Conservation (phyloP, 2,329 filamentous ascomycete species). For the Metarhizium brunneum region DNA sequence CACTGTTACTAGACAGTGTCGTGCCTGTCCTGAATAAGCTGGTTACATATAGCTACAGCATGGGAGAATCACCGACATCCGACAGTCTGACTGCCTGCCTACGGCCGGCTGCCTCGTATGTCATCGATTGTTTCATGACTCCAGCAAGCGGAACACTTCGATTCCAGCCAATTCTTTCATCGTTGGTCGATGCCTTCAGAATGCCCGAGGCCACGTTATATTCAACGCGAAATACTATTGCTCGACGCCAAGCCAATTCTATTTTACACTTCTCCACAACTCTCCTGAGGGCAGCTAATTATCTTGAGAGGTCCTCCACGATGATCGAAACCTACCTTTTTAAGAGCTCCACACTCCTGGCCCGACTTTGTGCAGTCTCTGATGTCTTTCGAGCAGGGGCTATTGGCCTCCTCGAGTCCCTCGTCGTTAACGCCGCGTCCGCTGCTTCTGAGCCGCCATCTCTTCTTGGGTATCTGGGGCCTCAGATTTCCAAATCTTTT, state of each 20-base stretch:
- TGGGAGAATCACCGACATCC: constrained; percentile 49
- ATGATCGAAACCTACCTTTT: constrained; percentile 72
- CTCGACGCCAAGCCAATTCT: constrained; percentile 53
- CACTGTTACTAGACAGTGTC: constrained; percentile 58
- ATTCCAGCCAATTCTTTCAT: constrained; percentile 67
- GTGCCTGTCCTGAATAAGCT: constrained; percentile 63
- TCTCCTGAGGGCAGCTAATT: constrained; percentile 60
- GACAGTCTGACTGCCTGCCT: constrained; percentile 51
- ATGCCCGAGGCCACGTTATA: constrained; percentile 55
- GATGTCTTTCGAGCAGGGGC: constrained; percentile 57
- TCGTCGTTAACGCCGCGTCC: constrained; percentile 62
- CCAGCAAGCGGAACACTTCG: constrained; percentile 60
- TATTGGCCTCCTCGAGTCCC: constrained; percentile 59
- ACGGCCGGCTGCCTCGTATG: constrained; percentile 61
- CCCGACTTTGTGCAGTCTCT: constrained; percentile 64
- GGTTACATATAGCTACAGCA: constrained; percentile 62
- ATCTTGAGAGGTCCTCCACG: constrained; percentile 52
- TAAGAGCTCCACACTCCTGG: constrained; percentile 67
- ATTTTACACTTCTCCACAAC: constrained; percentile 58
- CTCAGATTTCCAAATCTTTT: constrained; percentile 76
- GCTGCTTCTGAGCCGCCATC: constrained; percentile 74
- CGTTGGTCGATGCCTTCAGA: constrained; percentile 42
- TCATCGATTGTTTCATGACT: constrained; percentile 69
- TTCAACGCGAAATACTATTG: constrained; percentile 41
- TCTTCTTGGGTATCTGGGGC: constrained; percentile 79